Evolutionary conservation across 1,139 yeast species (phyloP).

Genomic region (Protomyces macrosporus): DNA sequence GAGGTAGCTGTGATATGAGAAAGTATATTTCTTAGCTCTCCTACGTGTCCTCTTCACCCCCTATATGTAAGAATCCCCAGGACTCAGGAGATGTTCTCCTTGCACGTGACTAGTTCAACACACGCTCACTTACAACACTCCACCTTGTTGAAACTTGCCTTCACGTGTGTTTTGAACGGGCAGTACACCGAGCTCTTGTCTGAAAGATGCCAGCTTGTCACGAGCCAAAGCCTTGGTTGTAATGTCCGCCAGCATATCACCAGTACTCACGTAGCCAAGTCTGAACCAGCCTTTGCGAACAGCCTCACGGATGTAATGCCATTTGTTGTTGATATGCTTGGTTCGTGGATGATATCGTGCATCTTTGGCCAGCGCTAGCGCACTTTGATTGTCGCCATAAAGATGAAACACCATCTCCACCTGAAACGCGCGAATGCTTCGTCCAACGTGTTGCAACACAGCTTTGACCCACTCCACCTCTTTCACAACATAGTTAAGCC

Average conservation of each 20-base stretch:
- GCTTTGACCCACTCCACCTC: not conserved
- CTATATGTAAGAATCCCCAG: no score
- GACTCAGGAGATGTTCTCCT: no score
- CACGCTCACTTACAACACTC: no score
- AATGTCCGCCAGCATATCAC: not conserved
- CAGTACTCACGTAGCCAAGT: not conserved
- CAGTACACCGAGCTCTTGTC: not conserved
- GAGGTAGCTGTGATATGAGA: no score
- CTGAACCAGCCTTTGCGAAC: not conserved
- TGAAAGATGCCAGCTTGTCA: not conserved
- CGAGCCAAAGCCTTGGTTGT: not conserved
- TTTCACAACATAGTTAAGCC: not conserved
- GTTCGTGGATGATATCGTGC: slow-evolving; percentile 30
- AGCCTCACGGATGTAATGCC: slow-evolving; percentile 28
- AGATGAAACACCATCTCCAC: not conserved
- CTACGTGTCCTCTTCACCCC: no score
- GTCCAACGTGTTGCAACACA: not conserved
- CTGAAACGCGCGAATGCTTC: not conserved
- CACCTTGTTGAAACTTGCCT: no score
- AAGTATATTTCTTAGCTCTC: no score
- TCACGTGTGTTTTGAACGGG: no score
- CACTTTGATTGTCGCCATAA: slow-evolving; percentile 32
- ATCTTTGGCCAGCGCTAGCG: slow-evolving; percentile 29
- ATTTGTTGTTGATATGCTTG: slow-evolving; percentile 31
- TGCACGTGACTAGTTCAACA: no score